These are phyloP conservation scores for Trichoderma atroviride DNA, from an alignment of 2,329 filamentous ascomycete species.

Conservation along the genomic window DNA sequence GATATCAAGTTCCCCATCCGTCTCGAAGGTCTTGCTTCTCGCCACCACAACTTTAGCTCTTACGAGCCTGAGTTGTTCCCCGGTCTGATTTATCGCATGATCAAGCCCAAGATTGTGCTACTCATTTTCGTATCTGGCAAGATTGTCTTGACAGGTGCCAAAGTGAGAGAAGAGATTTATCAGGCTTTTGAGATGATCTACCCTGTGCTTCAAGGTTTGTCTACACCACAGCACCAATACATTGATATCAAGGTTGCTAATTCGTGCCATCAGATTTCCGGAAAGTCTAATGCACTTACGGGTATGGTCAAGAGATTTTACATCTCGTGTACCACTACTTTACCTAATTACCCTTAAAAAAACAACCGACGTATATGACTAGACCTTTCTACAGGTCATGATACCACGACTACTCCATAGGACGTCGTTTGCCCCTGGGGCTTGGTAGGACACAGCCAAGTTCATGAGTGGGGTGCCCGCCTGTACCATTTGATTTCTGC, in stretches of 20 bases:
- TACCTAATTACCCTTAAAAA: constrained; percentile 22
- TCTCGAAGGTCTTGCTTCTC: constrained; percentile 89
- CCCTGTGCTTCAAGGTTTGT: constrained; percentile 83
- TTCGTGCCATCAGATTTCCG: constrained; percentile 52
- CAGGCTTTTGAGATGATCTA: constrained; percentile 97
- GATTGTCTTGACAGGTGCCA: constrained; percentile 96
- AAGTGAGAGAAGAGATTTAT: constrained; percentile 97
- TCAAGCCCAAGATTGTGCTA: constrained; percentile 98
- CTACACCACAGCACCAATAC: background rate
- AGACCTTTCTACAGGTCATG: constrained; percentile 45
- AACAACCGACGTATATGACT: constrained; percentile 45
- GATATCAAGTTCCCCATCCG: constrained; percentile 99
- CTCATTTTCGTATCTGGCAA: constrained; percentile 98
- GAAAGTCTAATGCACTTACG: constrained; percentile 50
- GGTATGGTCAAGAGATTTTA: constrained; percentile 24
- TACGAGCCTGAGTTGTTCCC: constrained; percentile 99
- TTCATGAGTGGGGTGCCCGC: constrained; percentile 30
- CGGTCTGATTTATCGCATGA: constrained; percentile 99
- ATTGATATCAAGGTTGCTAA: constrained; percentile 14
- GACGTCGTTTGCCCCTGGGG: constrained; percentile 4
- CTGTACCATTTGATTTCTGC: constrained; percentile 45
- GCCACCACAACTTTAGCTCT: constrained; percentile 99
- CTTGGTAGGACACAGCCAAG: constrained; percentile 35
- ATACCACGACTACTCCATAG: constrained; percentile 50
- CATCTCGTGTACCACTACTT: constrained; percentile 30